Conservation (phyloP, 192 early-diverging fungal species). For the Funneliformis mosseae region DNA sequence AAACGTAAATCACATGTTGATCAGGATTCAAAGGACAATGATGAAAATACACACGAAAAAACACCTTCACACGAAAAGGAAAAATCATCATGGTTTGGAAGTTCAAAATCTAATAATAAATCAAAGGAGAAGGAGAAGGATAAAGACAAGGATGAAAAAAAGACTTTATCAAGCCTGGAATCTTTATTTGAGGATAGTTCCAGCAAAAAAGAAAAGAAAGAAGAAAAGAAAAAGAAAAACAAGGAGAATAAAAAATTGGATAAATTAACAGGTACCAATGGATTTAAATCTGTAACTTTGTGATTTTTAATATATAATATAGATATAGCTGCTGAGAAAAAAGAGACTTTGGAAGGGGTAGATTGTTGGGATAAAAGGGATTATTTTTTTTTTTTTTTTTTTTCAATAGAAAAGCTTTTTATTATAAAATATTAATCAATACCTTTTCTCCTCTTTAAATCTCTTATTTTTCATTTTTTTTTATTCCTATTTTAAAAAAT, state of each 20-base stretch:
- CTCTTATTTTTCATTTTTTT: background rate
- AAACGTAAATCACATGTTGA: constrained; percentile 30
- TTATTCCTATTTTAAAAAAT: background rate
- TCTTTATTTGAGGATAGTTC: background rate
- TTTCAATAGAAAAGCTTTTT: background rate
- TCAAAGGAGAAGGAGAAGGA: constrained; percentile 17
- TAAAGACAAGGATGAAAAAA: constrained; percentile 20
- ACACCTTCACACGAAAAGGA: background rate
- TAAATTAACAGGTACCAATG: background rate
- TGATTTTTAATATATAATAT: too few relatives aligned
- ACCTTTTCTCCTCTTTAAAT: background rate
- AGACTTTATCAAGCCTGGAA: background rate
- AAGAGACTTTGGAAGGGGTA: background rate
- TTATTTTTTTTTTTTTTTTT: background rate
- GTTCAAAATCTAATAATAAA: background rate
- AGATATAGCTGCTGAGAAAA: too few relatives aligned
- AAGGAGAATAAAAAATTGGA: constrained; percentile 2
- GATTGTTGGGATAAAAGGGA: background rate
- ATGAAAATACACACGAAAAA: constrained; percentile 23
- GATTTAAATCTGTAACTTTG: background rate
- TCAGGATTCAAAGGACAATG: constrained; percentile 29
- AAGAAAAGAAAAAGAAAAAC: constrained; percentile 21
- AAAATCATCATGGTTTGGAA: background rate
- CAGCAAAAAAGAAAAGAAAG: constrained; percentile 33
- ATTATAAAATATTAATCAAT: background rate